Evolutionary conservation across 257 asterid species (phyloP).

Genomic region (Fraxinus cuspidata): DNA sequence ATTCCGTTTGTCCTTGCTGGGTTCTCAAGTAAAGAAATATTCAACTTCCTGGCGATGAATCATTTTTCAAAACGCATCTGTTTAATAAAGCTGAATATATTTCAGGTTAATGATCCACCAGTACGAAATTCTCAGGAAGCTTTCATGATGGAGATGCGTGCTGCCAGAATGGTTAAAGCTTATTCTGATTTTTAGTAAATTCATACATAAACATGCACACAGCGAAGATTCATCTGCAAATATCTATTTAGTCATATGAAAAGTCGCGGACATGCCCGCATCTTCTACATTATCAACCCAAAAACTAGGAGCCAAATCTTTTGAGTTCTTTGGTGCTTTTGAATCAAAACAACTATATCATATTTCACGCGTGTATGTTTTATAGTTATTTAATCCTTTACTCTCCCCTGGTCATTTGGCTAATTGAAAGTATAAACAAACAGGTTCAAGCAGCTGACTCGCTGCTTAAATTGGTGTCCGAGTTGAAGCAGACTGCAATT

Average conservation of each 20-base stretch:
- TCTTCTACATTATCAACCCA: background rate
- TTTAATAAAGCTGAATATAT: background rate
- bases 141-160: constrained; percentile 97
- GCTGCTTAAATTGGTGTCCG: constrained; percentile 90
- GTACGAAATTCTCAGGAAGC: constrained; percentile 88
- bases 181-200: background rate
- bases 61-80: background rate
- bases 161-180: constrained; percentile 74
- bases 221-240: background rate
- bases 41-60: background rate
- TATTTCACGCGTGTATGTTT: background rate
- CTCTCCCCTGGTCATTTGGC: background rate
- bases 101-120: constrained; percentile 56
- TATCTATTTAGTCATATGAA: background rate
- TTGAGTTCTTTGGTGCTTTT: background rate
- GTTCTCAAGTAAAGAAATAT: background rate
- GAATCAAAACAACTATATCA: background rate
- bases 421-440: constrained; percentile 21
- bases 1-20: background rate
- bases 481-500: constrained; percentile 84
- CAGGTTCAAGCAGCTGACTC: constrained; percentile 94
- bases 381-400: background rate
- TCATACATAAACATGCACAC: background rate
- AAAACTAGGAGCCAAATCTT: background rate
- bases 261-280: background rate